Evolutionary conservation across 805 yeast genomes (phyloP), one percentile per base, ranked within the genome.

Genomic region (Clavispora santaluciae): DNA sequence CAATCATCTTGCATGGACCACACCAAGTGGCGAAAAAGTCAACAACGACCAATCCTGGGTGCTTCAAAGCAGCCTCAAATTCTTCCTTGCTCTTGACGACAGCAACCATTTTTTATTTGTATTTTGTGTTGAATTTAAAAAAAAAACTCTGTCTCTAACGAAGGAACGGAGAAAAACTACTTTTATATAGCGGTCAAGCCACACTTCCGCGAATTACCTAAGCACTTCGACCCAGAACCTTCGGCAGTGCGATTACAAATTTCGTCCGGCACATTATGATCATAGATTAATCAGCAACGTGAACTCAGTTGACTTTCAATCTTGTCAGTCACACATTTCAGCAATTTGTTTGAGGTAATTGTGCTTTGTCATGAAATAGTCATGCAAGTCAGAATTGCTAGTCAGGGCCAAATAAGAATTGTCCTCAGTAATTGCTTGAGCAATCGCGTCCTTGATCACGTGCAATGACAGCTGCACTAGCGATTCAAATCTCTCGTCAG

Each of bases 11-110:
- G 76, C 99, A 91, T 48, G 99, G 98, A 55, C 97, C 97, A 70
- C 99, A 91, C 97, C 98, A 93, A 47, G 90, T 81, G 56, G 98
- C 98, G 61, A 79, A 90, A 74, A 91, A 93, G 73, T 93, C 98
- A 54, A 93, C 87, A 54, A 93, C 90, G 54, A 88, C 90, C 60
- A 88, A 74, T 55, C 84, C 86, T 52, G 77, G 78, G 57, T 72
- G 73, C 43, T 66, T 54, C 58, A 83, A 76, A 51, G 81, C 83
- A 44, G 73, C 70, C 40, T 77, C 69, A 76, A 90, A 91, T 63
- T 89, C 90, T 43, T 61, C 54, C 34, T 48, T 54, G 39, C 59
- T 48, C 11, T 54, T 39, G 42, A 70, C 53, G 47, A 53, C 39
- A 35, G 62, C 57, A 45, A 69, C 74, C 75, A 70, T 70, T 57